Base-by-base conservation (phyloP, 129 eudicot species). In the Tanacetum coccineum region DNA sequence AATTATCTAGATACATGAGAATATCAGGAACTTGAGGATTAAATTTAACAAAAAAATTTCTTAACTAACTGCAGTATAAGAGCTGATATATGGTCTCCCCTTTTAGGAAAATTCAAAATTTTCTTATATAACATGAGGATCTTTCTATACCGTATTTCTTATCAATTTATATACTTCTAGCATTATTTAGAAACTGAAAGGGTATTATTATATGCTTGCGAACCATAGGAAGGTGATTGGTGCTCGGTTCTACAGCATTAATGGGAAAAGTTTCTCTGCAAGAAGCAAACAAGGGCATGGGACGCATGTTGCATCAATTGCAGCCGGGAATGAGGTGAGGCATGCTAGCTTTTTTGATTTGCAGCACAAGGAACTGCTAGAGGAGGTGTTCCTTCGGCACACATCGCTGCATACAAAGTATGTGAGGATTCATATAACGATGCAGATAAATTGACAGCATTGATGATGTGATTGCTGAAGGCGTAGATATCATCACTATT, bases 281-380 rank as follows among this genome's bases (percentile, higher is more conserved):
- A 72, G 87, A 60, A 86, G 80, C 51, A 18, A 5, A 0, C 2
- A 0, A 0, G 92, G 88, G 3, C 88, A 83, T 59, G 94, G 87
- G 52, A 56, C 76, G 18, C 92, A 82, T 44, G 79, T 72, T 9
- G 82, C 88, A 20, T 82, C 92, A 1, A 77, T 67, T 4, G 78
- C 76, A 30, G 88, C 88, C 0, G 88, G 92, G 9, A 75, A 26
- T 32, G 13, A 18, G 13, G 81, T 83, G 3, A 15, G 21, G 13
- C 61, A 61, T 12, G 81, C 83, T 2, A 82, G 73, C 18, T 77
- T 70, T 36, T 72, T 56, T 13, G 83, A 76, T 10, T 4, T 82
- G n/a, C n/a, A 59, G 81, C 79, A 9, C 14, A 67, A 14, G 89
- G 85, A 21, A 81, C 70, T 42, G 95, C 85, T 13, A 52, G 87